Evolutionary conservation across 352 stramenopile species (phyloP), one percentile per base, ranked within the genome.

Genomic region (Phytophthora podocarpi): DNA sequence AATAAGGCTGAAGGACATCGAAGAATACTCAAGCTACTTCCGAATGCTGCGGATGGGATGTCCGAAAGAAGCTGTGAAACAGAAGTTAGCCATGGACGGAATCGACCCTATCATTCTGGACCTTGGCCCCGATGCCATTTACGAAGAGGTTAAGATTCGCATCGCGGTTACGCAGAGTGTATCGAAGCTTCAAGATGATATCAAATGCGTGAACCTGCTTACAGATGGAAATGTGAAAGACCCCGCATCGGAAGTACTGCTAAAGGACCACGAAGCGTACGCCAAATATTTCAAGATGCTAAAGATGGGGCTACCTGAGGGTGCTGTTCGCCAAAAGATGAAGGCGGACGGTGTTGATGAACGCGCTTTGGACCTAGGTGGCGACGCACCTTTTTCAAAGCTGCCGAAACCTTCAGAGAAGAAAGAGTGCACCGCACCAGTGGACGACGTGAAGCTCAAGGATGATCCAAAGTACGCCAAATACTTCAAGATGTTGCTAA

Each of bases 251-350:
- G 42, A 61, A 27, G 40, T 80, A 11, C 32, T 73, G 43, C 37
- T 89, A 5, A 77, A 80, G 43, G 59, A 90, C 16, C 84, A 96
- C 56, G 55, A 91, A 30, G 46, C 82, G 4, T 89, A 93, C 43
- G 76, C 76, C 12, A 95, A 97, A 40, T 98, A 98, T 53, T 97
- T 98, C 68, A 96, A 96, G 57, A 98, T 98, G 93, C 58, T 98
- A 7, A 95, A 96, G 59, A 86, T 98, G 70, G 91, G 94, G 11
- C 46, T 98, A 3, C 80, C 89, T 7, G 74, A 90, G 41, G 89
- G 77, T 26, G 88, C 89, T 18, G 86, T 97, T n/a, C 74, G 82
- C 18, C 85, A 97, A 59, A 97, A 97, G 56, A 91, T 98, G 75
- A 76, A 76, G 27, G 61, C 42, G 16, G 74, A 88, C 21, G 80